A percentile compares a stretch with the other conserved stretches of the same genome.
phyloP scores from a whole-genome alignment of 805 yeast genomes.

The Sungouiozyma ichnusensis region DNA sequence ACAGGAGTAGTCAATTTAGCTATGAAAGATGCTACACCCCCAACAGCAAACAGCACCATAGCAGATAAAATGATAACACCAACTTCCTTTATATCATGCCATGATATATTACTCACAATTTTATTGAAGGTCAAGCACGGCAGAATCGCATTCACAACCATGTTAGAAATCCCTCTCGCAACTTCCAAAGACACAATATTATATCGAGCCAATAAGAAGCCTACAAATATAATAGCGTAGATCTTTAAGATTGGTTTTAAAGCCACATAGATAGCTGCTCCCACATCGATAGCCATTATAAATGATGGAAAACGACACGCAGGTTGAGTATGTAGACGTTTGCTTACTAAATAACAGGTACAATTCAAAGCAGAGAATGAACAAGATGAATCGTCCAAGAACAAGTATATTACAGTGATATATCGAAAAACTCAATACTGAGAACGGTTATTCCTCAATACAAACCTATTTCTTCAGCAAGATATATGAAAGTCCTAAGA shows the following conservation, averaged over 20 bases:
- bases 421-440: too few relatives aligned
- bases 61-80: slow-evolving; percentile 53
- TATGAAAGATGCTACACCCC: slow-evolving; percentile 34
- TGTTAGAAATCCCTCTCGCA: slow-evolving; percentile 57
- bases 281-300: slow-evolving; percentile 28
- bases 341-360: too few relatives aligned
- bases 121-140: slow-evolving; percentile 73
- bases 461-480: too few relatives aligned
- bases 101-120: slow-evolving; percentile 54
- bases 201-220: slow-evolving; percentile 50
- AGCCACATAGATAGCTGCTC: slow-evolving; percentile 63
- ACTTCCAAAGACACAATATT: slow-evolving; percentile 58
- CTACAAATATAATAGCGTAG: slow-evolving; percentile 58
- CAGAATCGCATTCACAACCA: slow-evolving; percentile 55
- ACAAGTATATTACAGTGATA: too few relatives aligned
- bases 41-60: slow-evolving; percentile 35
- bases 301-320: too few relatives aligned
- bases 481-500: too few relatives aligned
- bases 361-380: too few relatives aligned
- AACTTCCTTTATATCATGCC: slow-evolving; percentile 56
- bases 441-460: too few relatives aligned
- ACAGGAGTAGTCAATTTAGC: slow-evolving; percentile 41
- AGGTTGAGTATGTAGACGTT: too few relatives aligned
- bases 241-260: slow-evolving; percentile 83
- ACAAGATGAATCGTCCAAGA: too few relatives aligned